Conservation (phyloP, 768 basidiomycete species). For the Chalciporus piperatus region DNA sequence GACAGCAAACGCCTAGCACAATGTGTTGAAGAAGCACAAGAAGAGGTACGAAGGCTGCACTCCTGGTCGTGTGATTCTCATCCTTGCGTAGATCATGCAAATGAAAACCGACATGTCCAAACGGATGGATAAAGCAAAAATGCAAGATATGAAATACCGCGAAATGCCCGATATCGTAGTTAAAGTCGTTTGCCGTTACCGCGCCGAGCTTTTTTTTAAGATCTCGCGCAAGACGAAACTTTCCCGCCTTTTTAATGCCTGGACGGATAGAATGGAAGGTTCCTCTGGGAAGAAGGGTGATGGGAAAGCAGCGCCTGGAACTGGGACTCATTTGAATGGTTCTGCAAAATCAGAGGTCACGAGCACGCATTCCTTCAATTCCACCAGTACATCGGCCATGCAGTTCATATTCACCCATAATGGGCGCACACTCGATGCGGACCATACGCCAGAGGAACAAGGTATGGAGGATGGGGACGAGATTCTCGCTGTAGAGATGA, state of each 20-base stretch:
- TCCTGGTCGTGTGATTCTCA: not conserved
- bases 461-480: constrained; percentile 89
- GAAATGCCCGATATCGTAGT: constrained; percentile 89
- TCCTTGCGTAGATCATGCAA: constrained; percentile 56
- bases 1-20: constrained; percentile 78
- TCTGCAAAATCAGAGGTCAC: constrained; percentile 50
- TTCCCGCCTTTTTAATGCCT: constrained; percentile 77
- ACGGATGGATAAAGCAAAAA: constrained; percentile 73
- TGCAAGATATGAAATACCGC: constrained; percentile 77
- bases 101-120: constrained; percentile 83
- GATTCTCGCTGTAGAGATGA: constrained; percentile 84
- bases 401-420: constrained; percentile 86
- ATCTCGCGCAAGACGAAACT: constrained; percentile 89
- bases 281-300: constrained; percentile 45
- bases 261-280: constrained; percentile 86
- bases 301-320: constrained; percentile 27
- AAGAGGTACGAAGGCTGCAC: constrained; percentile 52
- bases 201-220: constrained; percentile 90
- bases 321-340: constrained; percentile 42
- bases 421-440: constrained; percentile 73
- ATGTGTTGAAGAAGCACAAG: constrained; percentile 83
- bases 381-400: constrained; percentile 44
- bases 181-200: constrained; percentile 85
- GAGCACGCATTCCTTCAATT: constrained; percentile 41
- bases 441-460: constrained; percentile 82